Evolutionary conservation across 441 rosid species (phyloP).

Genomic region (Gossypium gossypioides): DNA sequence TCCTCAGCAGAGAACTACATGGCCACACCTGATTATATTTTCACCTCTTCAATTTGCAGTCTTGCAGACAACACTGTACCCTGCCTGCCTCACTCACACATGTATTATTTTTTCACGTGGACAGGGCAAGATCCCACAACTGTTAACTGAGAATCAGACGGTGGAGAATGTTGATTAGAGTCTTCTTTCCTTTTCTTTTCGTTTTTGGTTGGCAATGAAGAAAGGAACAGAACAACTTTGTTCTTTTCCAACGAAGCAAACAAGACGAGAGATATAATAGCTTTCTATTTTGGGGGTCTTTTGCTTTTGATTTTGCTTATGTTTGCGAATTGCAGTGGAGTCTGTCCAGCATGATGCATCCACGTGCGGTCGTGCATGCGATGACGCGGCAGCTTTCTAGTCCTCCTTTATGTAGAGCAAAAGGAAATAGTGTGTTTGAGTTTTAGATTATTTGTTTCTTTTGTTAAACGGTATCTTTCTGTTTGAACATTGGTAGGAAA

Average conservation of each 20-base stretch:
- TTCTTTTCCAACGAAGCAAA: slow-evolving; percentile 1
- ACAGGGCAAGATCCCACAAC: neutral
- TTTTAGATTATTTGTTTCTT: too few species aligned
- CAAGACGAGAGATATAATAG: neutral
- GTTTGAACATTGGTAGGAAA: neutral
- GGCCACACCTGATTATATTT: slow-evolving; percentile 8
- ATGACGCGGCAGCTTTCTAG: slow-evolving; percentile 13
- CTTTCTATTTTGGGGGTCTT: neutral
- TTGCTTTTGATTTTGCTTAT: neutral
- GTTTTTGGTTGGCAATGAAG: neutral
- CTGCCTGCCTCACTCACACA: neutral
- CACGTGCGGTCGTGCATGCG: slow-evolving; percentile 20
- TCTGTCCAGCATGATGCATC: slow-evolving; percentile 1
- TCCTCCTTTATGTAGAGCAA: neutral
- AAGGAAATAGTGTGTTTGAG: too few species aligned
- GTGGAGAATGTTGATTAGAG: neutral
- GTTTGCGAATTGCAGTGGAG: neutral
- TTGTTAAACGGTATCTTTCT: too few species aligned
- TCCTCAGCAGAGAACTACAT: slow-evolving; percentile 17
- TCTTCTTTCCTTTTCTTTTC: neutral
- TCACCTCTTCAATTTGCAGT: neutral
- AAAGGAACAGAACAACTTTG: neutral
- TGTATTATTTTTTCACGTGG: slow-evolving; percentile 17
- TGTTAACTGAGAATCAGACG: slow-evolving; percentile 6
- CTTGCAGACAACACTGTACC: neutral